Evolutionary conservation across 2,329 filamentous ascomycete genomes (phyloP), one percentile per base, ranked within the genome.

Genomic region (Penicillium palitans): DNA sequence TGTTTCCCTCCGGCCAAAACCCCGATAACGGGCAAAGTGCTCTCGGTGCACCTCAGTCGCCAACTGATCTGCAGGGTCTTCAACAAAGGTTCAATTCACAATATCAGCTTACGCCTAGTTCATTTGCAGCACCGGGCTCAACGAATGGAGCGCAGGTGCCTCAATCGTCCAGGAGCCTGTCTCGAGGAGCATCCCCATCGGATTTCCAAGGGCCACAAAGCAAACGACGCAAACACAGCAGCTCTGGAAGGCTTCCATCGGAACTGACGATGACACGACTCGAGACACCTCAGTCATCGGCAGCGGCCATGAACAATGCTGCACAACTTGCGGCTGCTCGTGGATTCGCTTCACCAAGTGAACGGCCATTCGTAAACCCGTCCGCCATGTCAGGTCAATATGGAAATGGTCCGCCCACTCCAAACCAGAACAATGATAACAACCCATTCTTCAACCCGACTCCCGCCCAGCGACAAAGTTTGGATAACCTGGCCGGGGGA

Each of bases 161-260:
- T 7, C 79, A 84, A 66, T 82, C 84, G 12, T 82, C 87, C 6
- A 83, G 84, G 17, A 86, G 82, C 62, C 73, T 90, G 4, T 95
- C 91, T 4, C 83, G 91, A 46, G 89, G 91, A 64, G 83, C 85
- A 6, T 95, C 91, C 1, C 90, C 91, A 1, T 83, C 77, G 49
- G 84, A 82, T 15, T 82, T 86, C 52, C 77, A 81, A 33, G 89
- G 86, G 1, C 89, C 89, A 2, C 81, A 81, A 35, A 83, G 85
- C 44, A 96, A 96, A 80, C 92, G 92, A 77, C 84, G 92, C 62
- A 96, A 96, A 74, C 87, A 88, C 6, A 92, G 88, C 71, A 83
- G 83, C 41, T 84, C 85, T 17, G 76, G 80, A 35, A 90, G 90
- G 72, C 78, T 96, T 15, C 90, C 91, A 0, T 86, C 84, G 19